Percentiles rank a stretch among this genome's conserved stretches.
Evolutionary conservation across 2,329 filamentous ascomycete genomes (phyloP).

Genomic region (Hymenoscyphus linearis): DNA sequence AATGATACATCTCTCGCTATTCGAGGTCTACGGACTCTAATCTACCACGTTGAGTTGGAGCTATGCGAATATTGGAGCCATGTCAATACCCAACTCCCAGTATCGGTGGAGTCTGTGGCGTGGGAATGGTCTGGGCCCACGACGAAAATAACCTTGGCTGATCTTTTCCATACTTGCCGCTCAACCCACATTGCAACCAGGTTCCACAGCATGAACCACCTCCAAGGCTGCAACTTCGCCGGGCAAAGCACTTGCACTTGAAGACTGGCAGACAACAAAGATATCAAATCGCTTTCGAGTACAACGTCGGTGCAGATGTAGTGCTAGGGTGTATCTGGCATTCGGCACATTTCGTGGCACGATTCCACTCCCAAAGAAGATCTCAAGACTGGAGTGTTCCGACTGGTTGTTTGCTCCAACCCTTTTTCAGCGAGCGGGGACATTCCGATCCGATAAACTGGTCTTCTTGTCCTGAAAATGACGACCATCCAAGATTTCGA

Average conservation of each 20-base stretch:
- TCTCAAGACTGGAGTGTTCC: neutral
- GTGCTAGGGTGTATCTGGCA: neutral
- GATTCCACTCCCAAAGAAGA: neutral
- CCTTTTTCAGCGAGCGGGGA: too few relatives aligned
- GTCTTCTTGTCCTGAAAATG: neutral
- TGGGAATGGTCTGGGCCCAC: neutral
- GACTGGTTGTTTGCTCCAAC: neutral
- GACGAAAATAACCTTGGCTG: neutral
- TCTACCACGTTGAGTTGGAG: neutral
- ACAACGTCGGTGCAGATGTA: neutral
- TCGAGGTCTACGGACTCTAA: too few relatives aligned
- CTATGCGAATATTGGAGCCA: neutral
- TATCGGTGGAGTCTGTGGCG: neutral
- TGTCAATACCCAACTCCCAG: neutral
- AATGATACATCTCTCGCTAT: too few relatives aligned
- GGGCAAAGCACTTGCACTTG: neutral
- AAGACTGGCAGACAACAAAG: too few relatives aligned
- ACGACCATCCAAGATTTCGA: neutral
- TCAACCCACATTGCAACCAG: neutral
- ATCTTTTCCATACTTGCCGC: neutral
- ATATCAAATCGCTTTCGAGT: neutral
- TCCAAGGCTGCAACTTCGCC: neutral
- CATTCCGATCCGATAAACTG: neutral
- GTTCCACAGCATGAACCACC: neutral
- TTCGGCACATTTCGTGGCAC: neutral